Percentiles rank a stretch among this genome's conserved stretches.
phyloP scores from a whole-genome alignment of 306 rosid genomes.

The Sicyos edulis region DNA sequence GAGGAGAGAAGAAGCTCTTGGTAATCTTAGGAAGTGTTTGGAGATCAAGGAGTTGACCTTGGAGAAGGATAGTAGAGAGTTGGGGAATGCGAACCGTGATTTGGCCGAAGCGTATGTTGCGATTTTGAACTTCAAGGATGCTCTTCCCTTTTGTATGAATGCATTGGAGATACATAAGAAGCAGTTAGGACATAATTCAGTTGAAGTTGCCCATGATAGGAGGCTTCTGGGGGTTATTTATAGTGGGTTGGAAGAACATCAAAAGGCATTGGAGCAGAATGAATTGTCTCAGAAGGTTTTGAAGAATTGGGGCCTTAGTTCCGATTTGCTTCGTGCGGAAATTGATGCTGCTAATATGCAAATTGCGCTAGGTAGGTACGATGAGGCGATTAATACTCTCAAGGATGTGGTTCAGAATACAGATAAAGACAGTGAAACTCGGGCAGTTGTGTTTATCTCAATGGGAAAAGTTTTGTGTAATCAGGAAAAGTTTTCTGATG shows the following conservation, averaged over 20 bases:
- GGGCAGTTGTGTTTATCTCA: conserved; percentile 69
- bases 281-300: conserved; percentile 58
- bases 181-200: conserved; percentile 63
- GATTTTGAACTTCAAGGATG: conserved; percentile 70
- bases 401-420: conserved; percentile 53
- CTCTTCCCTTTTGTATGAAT: conserved; percentile 62
- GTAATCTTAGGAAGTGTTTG: conserved; percentile 65
- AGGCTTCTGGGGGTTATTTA: conserved; percentile 74
- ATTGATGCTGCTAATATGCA: conserved; percentile 88
- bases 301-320: conserved; percentile 74
- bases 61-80: conserved; percentile 58
- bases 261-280: conserved; percentile 86
- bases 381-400: conserved; percentile 70
- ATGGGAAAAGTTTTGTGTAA: conserved; percentile 80
- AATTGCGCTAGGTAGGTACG: conserved; percentile 71
- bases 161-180: conserved; percentile 68
- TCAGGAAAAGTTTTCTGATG: conserved; percentile 60
- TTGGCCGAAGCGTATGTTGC: conserved; percentile 76
- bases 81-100: conserved; percentile 66
- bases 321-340: conserved; percentile 69
- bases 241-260: conserved; percentile 80
- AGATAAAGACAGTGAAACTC: conserved; percentile 61
- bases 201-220: conserved; percentile 76
- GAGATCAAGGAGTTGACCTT: conserved; percentile 73
- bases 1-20: conserved; percentile 88